Evolutionary conservation across 495 filamentous ascomycete genomes (phyloP), one percentile per base, ranked within the genome.

Genomic region (Hyaloscypha bicolor): DNA sequence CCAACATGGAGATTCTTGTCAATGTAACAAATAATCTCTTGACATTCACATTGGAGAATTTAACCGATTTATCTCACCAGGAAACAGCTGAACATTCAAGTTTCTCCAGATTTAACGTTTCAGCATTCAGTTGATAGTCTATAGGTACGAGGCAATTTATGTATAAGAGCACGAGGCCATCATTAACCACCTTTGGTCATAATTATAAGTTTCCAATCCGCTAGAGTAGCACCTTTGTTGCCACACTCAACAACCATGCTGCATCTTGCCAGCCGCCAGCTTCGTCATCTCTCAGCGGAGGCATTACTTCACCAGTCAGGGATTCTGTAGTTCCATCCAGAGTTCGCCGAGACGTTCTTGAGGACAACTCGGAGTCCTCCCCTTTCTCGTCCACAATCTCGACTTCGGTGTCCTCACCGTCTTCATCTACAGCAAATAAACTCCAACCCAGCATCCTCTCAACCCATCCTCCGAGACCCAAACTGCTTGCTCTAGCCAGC

Each of bases 181-280:
- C 35, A 12, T 37, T 12, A 37, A 37, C 25, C 25, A 25, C 25
- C 25, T 1, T 37, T 37, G 35, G 12, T 48, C 42, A 19, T 48
- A 48, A 48, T 48, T 6, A 16, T 48, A 48, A 12, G 11, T 12
- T 16, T 19, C 1, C 42, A 48, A 6, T 30, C 30, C 61, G 6
- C 31, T 39, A 74, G 12, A 74, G 59, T 32, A 96, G 76, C 25
- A 91, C 87, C 67, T 88, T 91, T 42, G 86, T 89, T 29, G 91
- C 89, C 59, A 94, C 87, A 56, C 86, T 88, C 59, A 96, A 79
- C 66, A 97, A 77, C 93, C 92, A 97, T 31, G 89, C 85, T 42
- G 91, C 93, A 80, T 96, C 93, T 66, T 89, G 85, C 93, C 91
- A 96, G 9, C 85, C 88, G 16, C 88, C 86, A 14, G 80, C 82